Evolutionary conservation across 495 filamentous ascomycete genomes (phyloP), one percentile per base, ranked within the genome.

Genomic region (Haplographium delicatum): DNA sequence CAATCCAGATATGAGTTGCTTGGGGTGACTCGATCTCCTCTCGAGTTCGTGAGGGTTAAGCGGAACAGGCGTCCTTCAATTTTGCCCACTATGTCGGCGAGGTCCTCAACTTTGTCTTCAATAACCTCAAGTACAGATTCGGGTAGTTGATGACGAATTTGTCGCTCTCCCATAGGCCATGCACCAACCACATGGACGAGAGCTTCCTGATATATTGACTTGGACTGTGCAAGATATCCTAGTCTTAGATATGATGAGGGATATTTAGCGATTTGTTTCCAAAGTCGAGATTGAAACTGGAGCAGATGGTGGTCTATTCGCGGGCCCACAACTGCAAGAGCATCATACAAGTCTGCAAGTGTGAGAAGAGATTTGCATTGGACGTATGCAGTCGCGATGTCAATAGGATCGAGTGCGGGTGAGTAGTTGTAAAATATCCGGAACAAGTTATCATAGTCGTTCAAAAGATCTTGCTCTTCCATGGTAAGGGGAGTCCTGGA

Each of bases 211-310:
- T 94, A 96, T 53, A 96, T 94, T 46, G 88, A 82, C 54, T 87
- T 86, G 50, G 81, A 86, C 33, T 88, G 81, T 4, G 89, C 84
- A 16, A 95, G 71, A 59, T 90, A 95, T 18, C 89, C 90, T 3
- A 96, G 76, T 39, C 90, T 90, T 10, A 96, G 79, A 61, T 96
- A 96, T 60, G 79, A 85, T 13, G 91, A 86, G 15, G 90, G 90
- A 62, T 95, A 95, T 65, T 94, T 95, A 30, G 89, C 88, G 49
- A 95, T 93, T 60, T 96, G 89, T 62, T 91, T 91, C 81, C 88
- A 95, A 0, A 96, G 76, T 13, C 88, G 76, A 23, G 83, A 85
- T 52, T 90, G 88, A 66, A 95, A 96, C 48, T 90, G 88, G 1
- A 96, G 72, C 3, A 96, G 70, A 64, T 96, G 89, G 70, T 96